Conservation (phyloP, 495 filamentous ascomycete genomes). For the Penicillium antarcticum region DNA sequence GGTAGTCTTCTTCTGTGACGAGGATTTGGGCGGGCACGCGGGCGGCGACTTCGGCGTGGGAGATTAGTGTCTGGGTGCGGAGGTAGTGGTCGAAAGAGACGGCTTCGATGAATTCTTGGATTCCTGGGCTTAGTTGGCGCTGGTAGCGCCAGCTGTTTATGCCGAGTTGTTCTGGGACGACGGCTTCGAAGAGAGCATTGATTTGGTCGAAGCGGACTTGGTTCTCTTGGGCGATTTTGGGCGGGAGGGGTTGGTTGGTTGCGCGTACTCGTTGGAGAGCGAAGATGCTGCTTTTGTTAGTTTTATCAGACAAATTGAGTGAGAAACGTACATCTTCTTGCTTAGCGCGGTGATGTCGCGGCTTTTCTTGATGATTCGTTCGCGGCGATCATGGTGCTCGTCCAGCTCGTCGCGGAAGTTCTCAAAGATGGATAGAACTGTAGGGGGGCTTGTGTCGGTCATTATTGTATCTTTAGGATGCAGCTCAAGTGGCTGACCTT, state of each 20-base stretch:
- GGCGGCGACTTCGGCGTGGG: constrained; percentile 51
- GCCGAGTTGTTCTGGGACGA: constrained; percentile 69
- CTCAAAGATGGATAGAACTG: constrained; percentile 76
- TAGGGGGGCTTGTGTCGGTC: constrained; percentile 21
- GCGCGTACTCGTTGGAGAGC: constrained; percentile 77
- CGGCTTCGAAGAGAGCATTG: constrained; percentile 56
- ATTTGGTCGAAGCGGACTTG: constrained; percentile 65
- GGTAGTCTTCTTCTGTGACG: constrained; percentile 76
- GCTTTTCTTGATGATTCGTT: constrained; percentile 82
- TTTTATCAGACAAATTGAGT: not conserved
- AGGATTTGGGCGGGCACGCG: constrained; percentile 55
- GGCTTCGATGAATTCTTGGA: constrained; percentile 93
- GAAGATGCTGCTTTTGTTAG: constrained; percentile 66
- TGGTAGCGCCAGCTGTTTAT: constrained; percentile 83
- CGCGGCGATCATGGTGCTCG: constrained; percentile 88
- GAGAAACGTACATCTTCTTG: constrained; percentile 80
- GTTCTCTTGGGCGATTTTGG: constrained; percentile 61
- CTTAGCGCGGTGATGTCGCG: constrained; percentile 88
- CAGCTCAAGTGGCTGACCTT: constrained; percentile 49
- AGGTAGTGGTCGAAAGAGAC: constrained; percentile 86
- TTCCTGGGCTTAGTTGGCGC: constrained; percentile 67
- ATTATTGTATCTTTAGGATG: constrained; percentile 23
- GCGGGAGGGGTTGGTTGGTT: constrained; percentile 60
- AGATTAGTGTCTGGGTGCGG: constrained; percentile 67
- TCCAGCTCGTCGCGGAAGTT: constrained; percentile 83